Percentiles rank a stretch among this genome's conserved stretches.
Evolutionary conservation across 768 basidiomycete species (phyloP).

Genomic region (Suillus lakei): DNA sequence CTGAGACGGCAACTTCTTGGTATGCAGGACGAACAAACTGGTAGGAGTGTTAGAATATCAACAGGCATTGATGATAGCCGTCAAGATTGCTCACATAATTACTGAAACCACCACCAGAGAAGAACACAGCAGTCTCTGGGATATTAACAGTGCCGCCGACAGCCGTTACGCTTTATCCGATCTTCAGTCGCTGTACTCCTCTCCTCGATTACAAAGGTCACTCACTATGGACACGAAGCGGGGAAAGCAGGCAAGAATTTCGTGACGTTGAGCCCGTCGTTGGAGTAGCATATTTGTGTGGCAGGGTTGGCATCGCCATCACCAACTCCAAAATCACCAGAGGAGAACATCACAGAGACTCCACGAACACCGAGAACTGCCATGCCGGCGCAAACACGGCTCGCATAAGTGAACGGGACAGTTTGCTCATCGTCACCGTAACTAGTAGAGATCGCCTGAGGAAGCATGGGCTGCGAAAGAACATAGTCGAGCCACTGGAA

Average conservation of each 20-base stretch:
- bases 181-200: neutral
- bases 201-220: neutral
- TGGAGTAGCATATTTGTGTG: conserved; percentile 60
- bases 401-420: conserved; percentile 63
- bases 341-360: conserved; percentile 66
- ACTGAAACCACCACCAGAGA: conserved; percentile 81
- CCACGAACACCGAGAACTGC: conserved; percentile 73
- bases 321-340: conserved; percentile 76
- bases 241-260: conserved; percentile 68
- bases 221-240: conserved; percentile 60
- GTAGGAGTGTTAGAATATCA: conserved; percentile 11
- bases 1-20: conserved; percentile 49
- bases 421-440: conserved; percentile 79
- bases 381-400: conserved; percentile 61
- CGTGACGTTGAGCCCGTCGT: conserved; percentile 59
- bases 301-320: conserved; percentile 60
- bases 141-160: conserved; percentile 69
- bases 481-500: conserved; percentile 68
- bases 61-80: neutral
- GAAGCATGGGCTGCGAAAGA: conserved; percentile 45
- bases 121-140: conserved; percentile 63
- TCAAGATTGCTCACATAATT: conserved; percentile 47
- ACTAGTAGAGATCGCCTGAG: conserved; percentile 71
- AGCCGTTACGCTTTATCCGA: conserved; percentile 58
- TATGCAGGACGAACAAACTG: conserved; percentile 61